Evolutionary conservation across 192 early-diverging fungal genomes (phyloP), one percentile per base, ranked within the genome.

Genomic region (Geosiphon pyriformis): DNA sequence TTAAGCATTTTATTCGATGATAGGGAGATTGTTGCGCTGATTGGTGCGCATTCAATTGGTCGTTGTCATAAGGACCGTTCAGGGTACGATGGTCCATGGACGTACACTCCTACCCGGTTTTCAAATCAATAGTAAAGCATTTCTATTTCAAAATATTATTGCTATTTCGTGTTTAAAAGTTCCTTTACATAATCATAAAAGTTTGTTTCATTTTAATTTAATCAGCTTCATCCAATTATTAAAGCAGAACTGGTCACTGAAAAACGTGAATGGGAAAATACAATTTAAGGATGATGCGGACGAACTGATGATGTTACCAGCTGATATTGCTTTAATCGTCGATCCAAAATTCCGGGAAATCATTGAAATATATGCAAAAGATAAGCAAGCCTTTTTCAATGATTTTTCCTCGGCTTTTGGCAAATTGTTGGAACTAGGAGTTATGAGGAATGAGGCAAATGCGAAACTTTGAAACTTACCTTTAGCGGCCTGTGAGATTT

Each of bases 221-320:
- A n/a, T n/a, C n/a, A n/a, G n/a, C 79, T 96, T 76, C 78, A 94
- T 84, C 50, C 83, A 83, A 67, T 79, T 96, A 15, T 73, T 89
- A 29, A 73, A 80, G 23, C 87, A 89, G 70, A 81, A 84, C 54
- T 96, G 94, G 92, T n/a, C 54, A 71, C 32, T 70, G 68, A 50
- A 70, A 74, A 26, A 74, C 71, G 71, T 69, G 70, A n/a, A n/a
- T 55, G 76, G 72, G 33, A 70, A 72, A 30, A 72, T 54, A n/a
- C 74, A 79, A 55, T 76, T 77, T 58, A 64, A 61, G 8, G 58
- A 71, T 47, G 68, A 70, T 15, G 68, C 61, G 67, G 71, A 32
- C 20, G 68, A 73, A 26, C 55, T 86, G 32, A 90, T 88, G 87
- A 90, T 89, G 87, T 72, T 88, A 29, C 84, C 85, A 33, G 65